phyloP scores from a whole-genome alignment of 116 monocot genomes.

The Papilionanthe hybrid region DNA sequence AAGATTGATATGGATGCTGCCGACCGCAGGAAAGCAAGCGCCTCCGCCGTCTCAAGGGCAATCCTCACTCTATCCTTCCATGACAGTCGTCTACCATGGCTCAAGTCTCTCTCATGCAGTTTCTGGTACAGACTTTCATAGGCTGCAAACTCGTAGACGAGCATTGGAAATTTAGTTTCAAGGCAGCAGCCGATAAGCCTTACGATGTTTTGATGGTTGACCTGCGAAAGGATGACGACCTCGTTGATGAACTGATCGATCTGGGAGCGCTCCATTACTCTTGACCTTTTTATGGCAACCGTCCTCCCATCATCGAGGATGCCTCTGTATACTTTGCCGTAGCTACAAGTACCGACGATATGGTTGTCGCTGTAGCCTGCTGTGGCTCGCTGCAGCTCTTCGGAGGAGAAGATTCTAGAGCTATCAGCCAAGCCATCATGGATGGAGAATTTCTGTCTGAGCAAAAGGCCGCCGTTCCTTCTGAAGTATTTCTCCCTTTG shows the following conservation, averaged over 20 bases:
- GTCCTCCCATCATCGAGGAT: no score
- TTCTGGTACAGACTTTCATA: constrained; percentile 7
- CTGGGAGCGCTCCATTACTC: background rate
- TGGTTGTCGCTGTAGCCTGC: constrained; percentile 11
- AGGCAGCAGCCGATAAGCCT: constrained; percentile 11
- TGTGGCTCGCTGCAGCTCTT: constrained; percentile 37
- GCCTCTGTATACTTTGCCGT: constrained; percentile 1
- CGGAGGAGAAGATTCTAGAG: constrained; percentile 27
- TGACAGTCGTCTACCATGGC: no score
- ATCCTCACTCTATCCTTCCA: no score
- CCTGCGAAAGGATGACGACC: constrained; percentile 10
- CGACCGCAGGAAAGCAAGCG: no score
- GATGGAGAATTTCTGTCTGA: constrained; percentile 28
- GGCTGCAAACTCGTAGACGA: constrained; percentile 4
- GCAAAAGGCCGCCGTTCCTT: constrained; percentile 41
- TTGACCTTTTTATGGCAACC: background rate
- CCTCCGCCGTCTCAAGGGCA: no score
- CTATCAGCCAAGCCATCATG: constrained; percentile 10
- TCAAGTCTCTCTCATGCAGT: constrained; percentile 4
- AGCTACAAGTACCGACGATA: constrained; percentile 30
- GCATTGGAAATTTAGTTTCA: constrained; percentile 12
- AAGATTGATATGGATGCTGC: no score
- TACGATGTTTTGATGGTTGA: constrained; percentile 2
- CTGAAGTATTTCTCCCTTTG: constrained; percentile 29
- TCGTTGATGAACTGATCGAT: constrained; percentile 14